A percentile compares a stretch with the other conserved stretches of the same genome.
These are phyloP conservation scores for Rubroboletus satanas DNA, from an alignment of 768 basidiomycete genomes.

Conservation along the genomic window DNA sequence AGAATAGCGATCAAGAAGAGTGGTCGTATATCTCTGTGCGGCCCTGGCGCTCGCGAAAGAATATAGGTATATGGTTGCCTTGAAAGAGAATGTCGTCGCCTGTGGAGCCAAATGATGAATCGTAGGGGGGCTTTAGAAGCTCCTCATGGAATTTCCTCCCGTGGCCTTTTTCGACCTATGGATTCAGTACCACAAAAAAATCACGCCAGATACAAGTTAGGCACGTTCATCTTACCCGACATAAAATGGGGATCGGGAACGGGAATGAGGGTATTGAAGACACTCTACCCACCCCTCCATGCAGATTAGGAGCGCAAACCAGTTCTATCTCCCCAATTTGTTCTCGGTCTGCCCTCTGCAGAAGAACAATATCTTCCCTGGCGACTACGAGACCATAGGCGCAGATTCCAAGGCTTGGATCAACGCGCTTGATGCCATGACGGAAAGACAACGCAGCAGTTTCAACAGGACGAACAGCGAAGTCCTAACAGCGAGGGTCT, in stretches of 20 bases:
- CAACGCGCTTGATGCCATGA: conserved; percentile 55
- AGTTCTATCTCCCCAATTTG: conserved; percentile 57
- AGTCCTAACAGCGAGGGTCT: conserved; percentile 58
- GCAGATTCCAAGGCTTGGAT: conserved; percentile 61
- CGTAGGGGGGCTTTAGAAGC: neutral
- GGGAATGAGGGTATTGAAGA: neutral
- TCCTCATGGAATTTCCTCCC: conserved; percentile 5
- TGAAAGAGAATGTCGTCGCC: neutral
- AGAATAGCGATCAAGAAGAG: conserved; percentile 53
- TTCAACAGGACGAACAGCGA: conserved; percentile 61
- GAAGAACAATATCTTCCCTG: conserved; percentile 48
- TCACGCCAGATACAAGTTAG: neutral
- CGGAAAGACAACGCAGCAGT: conserved; percentile 50
- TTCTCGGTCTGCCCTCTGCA: conserved; percentile 43
- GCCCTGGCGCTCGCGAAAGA: conserved; percentile 49
- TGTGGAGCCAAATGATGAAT: neutral
- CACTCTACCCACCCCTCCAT: neutral
- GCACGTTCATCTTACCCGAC: conserved; percentile 4
- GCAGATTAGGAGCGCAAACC: conserved; percentile 7
- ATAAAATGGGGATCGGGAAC: conserved; percentile 2
- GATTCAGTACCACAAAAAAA: neutral
- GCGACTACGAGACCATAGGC: conserved; percentile 49
- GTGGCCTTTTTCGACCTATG: neutral
- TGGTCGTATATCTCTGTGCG: conserved; percentile 82
- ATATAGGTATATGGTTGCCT: neutral